phyloP scores from a whole-genome alignment of 139 green algal species.

The Closterium sp. region DNA sequence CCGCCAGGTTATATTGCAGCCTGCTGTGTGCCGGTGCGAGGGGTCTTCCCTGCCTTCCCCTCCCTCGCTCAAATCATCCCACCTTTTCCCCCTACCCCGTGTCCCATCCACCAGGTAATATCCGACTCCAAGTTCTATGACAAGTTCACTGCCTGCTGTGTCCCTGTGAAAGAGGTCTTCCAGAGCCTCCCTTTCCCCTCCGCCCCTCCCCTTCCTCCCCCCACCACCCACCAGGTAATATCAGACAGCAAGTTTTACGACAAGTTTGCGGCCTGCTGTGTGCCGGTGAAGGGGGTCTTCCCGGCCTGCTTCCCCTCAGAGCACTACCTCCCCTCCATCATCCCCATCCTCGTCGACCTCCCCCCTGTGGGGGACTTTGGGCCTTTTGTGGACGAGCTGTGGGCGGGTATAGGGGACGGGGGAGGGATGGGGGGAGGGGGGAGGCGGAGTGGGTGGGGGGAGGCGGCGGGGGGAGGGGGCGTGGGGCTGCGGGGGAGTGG shows the following conservation, averaged over 20 bases:
- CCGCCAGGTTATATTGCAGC: not conserved
- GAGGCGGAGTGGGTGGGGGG: not conserved
- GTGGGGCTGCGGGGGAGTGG: not conserved
- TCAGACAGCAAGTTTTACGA: too few species aligned
- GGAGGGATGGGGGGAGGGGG: not conserved
- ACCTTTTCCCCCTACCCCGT: too few species aligned
- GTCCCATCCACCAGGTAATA: too few species aligned
- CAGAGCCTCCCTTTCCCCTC: too few species aligned
- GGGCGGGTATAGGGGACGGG: not conserved
- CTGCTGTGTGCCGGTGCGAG: not conserved
- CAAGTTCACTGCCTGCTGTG: too few species aligned
- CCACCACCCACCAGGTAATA: too few species aligned
- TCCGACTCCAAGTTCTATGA: too few species aligned
- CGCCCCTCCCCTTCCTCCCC: too few species aligned
- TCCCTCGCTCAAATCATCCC: too few species aligned
- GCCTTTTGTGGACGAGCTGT: not conserved
- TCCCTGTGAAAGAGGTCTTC: too few species aligned
- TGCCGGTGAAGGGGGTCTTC: too few species aligned
- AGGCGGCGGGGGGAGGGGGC: not conserved
- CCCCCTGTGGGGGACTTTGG: not conserved
- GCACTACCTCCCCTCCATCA: slow-evolving; percentile 23
- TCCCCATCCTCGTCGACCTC: not conserved
- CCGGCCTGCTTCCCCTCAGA: slow-evolving; percentile 8
- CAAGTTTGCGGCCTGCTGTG: too few species aligned
- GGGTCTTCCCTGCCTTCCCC: not conserved